phyloP scores from a whole-genome alignment of 2,329 filamentous ascomycete genomes.

The Xylariaceae sp. region DNA sequence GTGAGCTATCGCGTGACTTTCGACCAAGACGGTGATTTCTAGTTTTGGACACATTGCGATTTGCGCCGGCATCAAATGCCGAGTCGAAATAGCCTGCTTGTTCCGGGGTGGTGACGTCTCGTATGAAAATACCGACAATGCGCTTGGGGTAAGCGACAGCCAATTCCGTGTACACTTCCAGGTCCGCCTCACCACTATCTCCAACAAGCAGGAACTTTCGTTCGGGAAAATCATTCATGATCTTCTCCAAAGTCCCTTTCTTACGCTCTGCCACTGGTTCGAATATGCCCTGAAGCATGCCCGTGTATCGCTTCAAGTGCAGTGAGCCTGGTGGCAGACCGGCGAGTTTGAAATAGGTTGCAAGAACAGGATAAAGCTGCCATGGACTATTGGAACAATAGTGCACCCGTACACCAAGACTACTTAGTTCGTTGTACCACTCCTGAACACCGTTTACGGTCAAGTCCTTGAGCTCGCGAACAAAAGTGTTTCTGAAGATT shows the following conservation, averaged over 20 bases:
- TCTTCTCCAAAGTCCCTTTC: slow-evolving; percentile 79
- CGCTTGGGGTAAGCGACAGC: slow-evolving; percentile 78
- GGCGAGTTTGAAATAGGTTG: slow-evolving; percentile 77
- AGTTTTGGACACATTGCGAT: slow-evolving; percentile 17
- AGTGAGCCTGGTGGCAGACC: slow-evolving; percentile 85
- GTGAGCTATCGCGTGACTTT: slow-evolving; percentile 15
- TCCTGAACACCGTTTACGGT: slow-evolving; percentile 83
- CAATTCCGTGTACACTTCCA: slow-evolving; percentile 97
- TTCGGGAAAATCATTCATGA: slow-evolving; percentile 85
- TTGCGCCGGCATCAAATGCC: slow-evolving; percentile 33
- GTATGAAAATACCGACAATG: slow-evolving; percentile 85
- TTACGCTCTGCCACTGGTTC: slow-evolving; percentile 96
- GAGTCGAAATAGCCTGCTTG: slow-evolving; percentile 76
- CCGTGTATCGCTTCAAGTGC: slow-evolving; percentile 92
- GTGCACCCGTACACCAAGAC: slow-evolving; percentile 83
- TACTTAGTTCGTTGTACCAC: slow-evolving; percentile 78
- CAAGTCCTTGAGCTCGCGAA: slow-evolving; percentile 77
- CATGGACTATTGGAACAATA: slow-evolving; percentile 99
- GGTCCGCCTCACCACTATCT: slow-evolving; percentile 92
- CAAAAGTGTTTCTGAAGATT: slow-evolving; percentile 94
- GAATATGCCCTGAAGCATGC: slow-evolving; percentile 97
- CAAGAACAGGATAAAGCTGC: slow-evolving; percentile 90
- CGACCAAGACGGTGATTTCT: slow-evolving; percentile 6
- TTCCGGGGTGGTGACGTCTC: slow-evolving; percentile 85
- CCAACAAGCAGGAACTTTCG: slow-evolving; percentile 88